These are phyloP conservation scores for Wickerhamiella occidentalis DNA, from an alignment of 805 yeast species.

Conservation along the genomic window DNA sequence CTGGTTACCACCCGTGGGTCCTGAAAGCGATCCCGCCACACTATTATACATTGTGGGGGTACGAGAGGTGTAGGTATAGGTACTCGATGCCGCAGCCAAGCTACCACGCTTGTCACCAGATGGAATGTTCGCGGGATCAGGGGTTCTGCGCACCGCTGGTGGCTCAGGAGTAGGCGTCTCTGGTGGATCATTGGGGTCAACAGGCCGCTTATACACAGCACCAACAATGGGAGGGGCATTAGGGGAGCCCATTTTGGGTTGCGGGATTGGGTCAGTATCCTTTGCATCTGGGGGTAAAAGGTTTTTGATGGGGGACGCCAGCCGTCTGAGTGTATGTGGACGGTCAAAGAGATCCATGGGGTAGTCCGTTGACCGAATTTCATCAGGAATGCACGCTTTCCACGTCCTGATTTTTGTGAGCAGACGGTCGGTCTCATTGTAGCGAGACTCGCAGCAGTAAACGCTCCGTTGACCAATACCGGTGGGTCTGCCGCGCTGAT, in stretches of 20 bases:
- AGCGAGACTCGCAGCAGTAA: constrained; percentile 89
- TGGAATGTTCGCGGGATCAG: constrained; percentile 7
- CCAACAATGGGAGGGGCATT: constrained; percentile 94
- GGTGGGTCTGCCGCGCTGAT: constrained; percentile 85
- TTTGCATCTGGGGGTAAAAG: constrained; percentile 64
- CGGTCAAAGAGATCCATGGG: constrained; percentile 54
- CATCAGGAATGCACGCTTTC: constrained; percentile 98
- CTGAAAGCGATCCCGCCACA: not conserved
- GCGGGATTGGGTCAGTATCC: constrained; percentile 63
- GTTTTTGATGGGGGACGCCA: constrained; percentile 74
- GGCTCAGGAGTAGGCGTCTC: constrained; percentile 48
- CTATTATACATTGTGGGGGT: not conserved
- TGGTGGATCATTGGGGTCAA: constrained; percentile 66
- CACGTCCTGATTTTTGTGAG: constrained; percentile 94
- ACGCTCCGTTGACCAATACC: constrained; percentile 56
- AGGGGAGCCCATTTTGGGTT: constrained; percentile 66
- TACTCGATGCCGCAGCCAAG: not conserved
- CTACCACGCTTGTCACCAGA: not conserved
- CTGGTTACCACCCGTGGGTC: not conserved
- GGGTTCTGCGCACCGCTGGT: constrained; percentile 22
- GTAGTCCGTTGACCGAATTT: constrained; percentile 56
- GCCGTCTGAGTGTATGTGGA: constrained; percentile 57
- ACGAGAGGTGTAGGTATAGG: constrained; percentile 1
- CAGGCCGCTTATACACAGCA: constrained; percentile 70
- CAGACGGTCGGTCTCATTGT: constrained; percentile 77